Percentiles rank a stretch among this genome's conserved stretches.
phyloP scores from a whole-genome alignment of 2,329 filamentous ascomycete species.

The Aspergillus pseudoviridinutans region DNA sequence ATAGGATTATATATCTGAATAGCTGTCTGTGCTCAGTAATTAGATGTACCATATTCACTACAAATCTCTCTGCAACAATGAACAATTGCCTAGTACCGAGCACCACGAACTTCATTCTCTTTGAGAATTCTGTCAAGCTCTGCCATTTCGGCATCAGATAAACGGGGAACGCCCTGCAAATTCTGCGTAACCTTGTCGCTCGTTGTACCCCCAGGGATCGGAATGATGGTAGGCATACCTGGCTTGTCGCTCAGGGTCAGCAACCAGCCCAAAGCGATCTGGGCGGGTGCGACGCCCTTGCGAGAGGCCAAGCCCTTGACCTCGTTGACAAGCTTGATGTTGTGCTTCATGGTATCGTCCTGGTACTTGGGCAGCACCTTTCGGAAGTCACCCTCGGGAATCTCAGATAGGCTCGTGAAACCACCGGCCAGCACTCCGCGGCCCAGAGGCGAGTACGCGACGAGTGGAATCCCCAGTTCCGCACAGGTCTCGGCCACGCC shows the following conservation, averaged over 20 bases:
- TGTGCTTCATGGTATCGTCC: conserved; percentile 48
- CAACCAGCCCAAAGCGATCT: conserved; percentile 51
- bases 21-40: neutral
- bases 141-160: conserved; percentile 40
- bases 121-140: conserved; percentile 51
- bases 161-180: conserved; percentile 22
- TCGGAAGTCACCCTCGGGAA: conserved; percentile 47
- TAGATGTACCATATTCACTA: neutral
- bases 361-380: conserved; percentile 47
- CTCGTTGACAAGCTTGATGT: conserved; percentile 47
- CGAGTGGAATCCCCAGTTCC: conserved; percentile 54
- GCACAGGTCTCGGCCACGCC: conserved; percentile 54
- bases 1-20: neutral
- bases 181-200: conserved; percentile 35
- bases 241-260: conserved; percentile 38
- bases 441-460: conserved; percentile 59
- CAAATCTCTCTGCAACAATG: neutral
- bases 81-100: conserved; percentile 20
- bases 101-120: conserved; percentile 37
- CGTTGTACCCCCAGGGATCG: conserved; percentile 36
- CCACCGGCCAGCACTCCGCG: conserved; percentile 53
- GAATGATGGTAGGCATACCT: conserved; percentile 42
- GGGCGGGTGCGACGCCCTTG: conserved; percentile 43
- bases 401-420: conserved; percentile 44
- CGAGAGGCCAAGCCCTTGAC: conserved; percentile 43